phyloP scores from a whole-genome alignment of 2,329 filamentous ascomycete genomes.

The Fusarium brachygibbosum region DNA sequence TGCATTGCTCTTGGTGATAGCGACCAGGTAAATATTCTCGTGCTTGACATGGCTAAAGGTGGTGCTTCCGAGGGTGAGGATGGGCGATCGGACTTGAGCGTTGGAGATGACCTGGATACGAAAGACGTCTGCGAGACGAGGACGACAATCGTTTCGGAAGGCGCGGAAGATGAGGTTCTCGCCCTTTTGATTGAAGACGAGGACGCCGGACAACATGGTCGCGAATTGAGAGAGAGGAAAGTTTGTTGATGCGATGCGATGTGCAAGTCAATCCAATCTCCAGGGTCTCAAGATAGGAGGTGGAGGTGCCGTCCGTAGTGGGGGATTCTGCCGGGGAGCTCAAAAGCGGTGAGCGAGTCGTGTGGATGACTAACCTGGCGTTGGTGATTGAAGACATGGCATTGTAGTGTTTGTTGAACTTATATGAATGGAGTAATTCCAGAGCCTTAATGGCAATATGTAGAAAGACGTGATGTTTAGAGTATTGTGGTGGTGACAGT shows the following conservation, averaged over 20 bases:
- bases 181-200: slow-evolving; percentile 99
- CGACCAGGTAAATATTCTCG: slow-evolving; percentile 98
- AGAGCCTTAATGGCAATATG: neutral
- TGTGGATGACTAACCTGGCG: slow-evolving; percentile 15
- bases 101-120: slow-evolving; percentile 99
- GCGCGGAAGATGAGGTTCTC: slow-evolving; percentile 99
- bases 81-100: slow-evolving; percentile 95
- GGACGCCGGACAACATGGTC: slow-evolving; percentile 94
- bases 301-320: slow-evolving; percentile 40
- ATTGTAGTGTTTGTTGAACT: neutral
- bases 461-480: neutral
- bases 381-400: neutral
- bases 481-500: neutral
- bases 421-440: neutral
- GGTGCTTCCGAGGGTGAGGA: slow-evolving; percentile 95
- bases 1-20: slow-evolving; percentile 98
- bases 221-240: slow-evolving; percentile 35
- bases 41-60: slow-evolving; percentile 99
- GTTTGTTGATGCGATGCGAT: slow-evolving; percentile 18
- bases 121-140: slow-evolving; percentile 97
- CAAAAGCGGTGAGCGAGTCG: slow-evolving; percentile 40
- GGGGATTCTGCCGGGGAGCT: slow-evolving; percentile 46
- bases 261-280: slow-evolving; percentile 12
- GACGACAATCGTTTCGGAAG: slow-evolving; percentile 98
- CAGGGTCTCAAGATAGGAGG: slow-evolving; percentile 42